These are phyloP conservation scores for Penicillium bialowiezense DNA, from an alignment of 495 filamentous ascomycete species.

Conservation along the genomic window DNA sequence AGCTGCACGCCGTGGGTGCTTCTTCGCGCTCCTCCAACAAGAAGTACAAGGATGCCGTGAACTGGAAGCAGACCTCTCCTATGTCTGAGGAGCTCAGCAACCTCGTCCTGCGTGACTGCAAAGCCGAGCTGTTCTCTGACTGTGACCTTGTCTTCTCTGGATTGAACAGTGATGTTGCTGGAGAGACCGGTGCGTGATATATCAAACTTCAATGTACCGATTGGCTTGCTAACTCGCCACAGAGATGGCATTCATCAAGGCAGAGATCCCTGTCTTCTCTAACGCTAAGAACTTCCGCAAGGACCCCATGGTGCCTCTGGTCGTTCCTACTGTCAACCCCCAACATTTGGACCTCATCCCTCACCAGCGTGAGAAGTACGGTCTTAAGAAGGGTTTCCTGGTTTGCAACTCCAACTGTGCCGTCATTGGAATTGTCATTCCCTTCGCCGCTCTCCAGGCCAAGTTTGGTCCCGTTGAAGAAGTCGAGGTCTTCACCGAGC, in stretches of 20 bases:
- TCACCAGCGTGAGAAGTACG: conserved; percentile 64
- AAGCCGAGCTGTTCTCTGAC: conserved; percentile 67
- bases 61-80: conserved; percentile 77
- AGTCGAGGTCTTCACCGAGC: conserved; percentile 82
- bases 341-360: conserved; percentile 75
- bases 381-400: conserved; percentile 73
- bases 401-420: conserved; percentile 92
- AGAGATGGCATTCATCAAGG: conserved; percentile 79
- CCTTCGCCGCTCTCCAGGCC: conserved; percentile 78
- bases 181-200: conserved; percentile 61
- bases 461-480: conserved; percentile 71
- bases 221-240: not conserved
- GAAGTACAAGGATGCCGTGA: conserved; percentile 77
- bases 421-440: conserved; percentile 84
- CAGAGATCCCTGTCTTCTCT: conserved; percentile 77
- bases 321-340: conserved; percentile 82
- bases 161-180: conserved; percentile 80
- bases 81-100: conserved; percentile 66
- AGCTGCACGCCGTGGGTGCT: conserved; percentile 74
- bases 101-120: conserved; percentile 73
- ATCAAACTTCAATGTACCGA: not conserved
- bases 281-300: conserved; percentile 89
- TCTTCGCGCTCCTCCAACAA: conserved; percentile 77
- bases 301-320: conserved; percentile 76
- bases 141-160: conserved; percentile 90